Evolutionary conservation across 805 yeast species (phyloP), one percentile per base, ranked within the genome.

Genomic region (Pichia nanzhaoensis): DNA sequence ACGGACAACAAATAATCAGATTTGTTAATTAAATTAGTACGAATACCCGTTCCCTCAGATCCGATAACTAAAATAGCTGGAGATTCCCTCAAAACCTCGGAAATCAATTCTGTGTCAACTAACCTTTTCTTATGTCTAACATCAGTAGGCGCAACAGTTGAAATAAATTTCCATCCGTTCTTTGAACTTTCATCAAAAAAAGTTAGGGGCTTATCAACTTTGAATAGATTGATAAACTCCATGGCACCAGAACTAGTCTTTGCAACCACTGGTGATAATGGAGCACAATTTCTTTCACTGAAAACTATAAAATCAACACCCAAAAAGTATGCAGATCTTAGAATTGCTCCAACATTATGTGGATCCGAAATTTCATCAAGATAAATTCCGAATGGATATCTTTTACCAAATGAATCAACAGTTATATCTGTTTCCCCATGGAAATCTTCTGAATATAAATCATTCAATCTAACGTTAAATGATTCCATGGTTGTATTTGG

Each of bases 211-310:
- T 77, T 75, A n/a, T 69, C 60, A 1, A 75, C 70, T 34, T 74
- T 69, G 58, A 69, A 83, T 3, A 89, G 70, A 5, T 80, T 78
- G 59, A 86, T 61, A 49, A 77, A 72, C 56, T 89, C 97, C 46
- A 84, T 66, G 0, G 96, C 88, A 17, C 97, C 97, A 4, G 87
- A 83, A 9, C 93, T 77, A 0, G 93, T 78, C 59, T 89, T 90
- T 21, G 81, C 75, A 2, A 88, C 90, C 0, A 75, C 82, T 0
- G 95, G 88, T 0, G 91, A 78, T 47, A 89, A 61, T 16, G 82
- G 75, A 1, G 96, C 86, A 54, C 85, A 76, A 56, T 85, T 82
- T 41, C 74, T 75, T 31, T 75, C 78, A 2, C 95, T 82, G 36
- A 82, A 64, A 1, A 83, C 78, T 5, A 87, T 66, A 56, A 86